Base-by-base conservation (phyloP, 2,329 filamentous ascomycete species). In the Ceratocystis smalleyi region DNA sequence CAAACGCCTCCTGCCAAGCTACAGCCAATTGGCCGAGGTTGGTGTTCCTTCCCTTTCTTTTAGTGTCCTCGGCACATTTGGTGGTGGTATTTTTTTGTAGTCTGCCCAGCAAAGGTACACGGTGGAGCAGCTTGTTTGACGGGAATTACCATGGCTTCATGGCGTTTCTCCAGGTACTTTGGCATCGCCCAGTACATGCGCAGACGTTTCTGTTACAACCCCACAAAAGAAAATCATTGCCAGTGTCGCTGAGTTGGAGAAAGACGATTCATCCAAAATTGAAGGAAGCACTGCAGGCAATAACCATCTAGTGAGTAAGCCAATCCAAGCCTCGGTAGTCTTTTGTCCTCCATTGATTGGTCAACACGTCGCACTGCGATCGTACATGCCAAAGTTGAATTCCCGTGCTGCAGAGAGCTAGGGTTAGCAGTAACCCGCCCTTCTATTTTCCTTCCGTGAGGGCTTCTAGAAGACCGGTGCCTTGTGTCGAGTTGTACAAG, bases 31-130 rank as follows among this genome's bases (percentile, higher is more conserved):
- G 64, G 47, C 64, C 64, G 64, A 65, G 64, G 64, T 62, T 59
- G 55, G 15, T 43, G 59, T 57, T 65, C 59, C 64, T 65, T 65
- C 60, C 64, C 64, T 62, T 59, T n/a, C 19, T 43, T 40, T 61
- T 57, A 57, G 59, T 43, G 59, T 24, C 64, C 64, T 65, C 64
- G 68, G 55, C 54, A 47, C 67, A 65, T 12, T 35, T 7, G n/a
- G 15, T 57, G 12, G 27, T 6, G n/a, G 49, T 30, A 15, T 30
- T n/a, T n/a, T 27, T 57, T 57, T 57, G 54, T 57, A 57, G 54
- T 30, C 12, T 24, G 7, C 24, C 15, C 27, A 32, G 15, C 17
- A 5, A 57, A 57, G 54, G 54, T 57, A 57, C 54, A 30, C n/a
- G 2, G 30, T n/a, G 17, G 27, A 57, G n/a, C 54, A 30, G 17